A percentile compares a stretch with the other conserved stretches of the same genome.
phyloP scores from a whole-genome alignment of 78 protist genomes.

The Speleostelium caveatum region DNA sequence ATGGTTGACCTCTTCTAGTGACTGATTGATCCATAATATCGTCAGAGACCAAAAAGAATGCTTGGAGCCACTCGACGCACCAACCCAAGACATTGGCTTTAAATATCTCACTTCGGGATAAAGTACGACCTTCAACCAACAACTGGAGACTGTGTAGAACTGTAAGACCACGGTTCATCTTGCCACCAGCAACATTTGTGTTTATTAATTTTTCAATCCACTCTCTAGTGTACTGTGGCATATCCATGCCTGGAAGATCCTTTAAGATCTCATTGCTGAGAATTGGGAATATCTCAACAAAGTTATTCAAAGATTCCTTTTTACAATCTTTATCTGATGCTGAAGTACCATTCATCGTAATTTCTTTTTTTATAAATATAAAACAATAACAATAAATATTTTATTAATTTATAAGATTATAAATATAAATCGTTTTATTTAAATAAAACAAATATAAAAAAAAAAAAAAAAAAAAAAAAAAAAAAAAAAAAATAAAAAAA shows the following conservation, averaged over 20 bases:
- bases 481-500: too few relatives aligned
- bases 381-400: too few relatives aligned
- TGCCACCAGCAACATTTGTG: conserved; percentile 85
- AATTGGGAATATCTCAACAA: conserved; percentile 69
- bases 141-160: conserved; percentile 71
- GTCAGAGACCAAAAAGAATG: conserved; percentile 97
- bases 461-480: too few relatives aligned
- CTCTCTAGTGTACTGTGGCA: conserved; percentile 24
- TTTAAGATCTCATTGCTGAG: conserved; percentile 50
- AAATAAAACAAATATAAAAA: too few relatives aligned
- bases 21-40: conserved; percentile 98
- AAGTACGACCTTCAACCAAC: conserved; percentile 71
- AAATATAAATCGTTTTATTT: too few relatives aligned
- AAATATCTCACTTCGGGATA: conserved; percentile 50
- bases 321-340: conserved; percentile 10
- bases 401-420: too few relatives aligned
- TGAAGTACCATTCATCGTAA: conserved; percentile 54
- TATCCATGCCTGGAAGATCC: conserved; percentile 67
- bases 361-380: too few relatives aligned
- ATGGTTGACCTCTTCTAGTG: conserved; percentile 96
- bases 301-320: conserved; percentile 33
- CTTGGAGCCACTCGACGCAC: conserved; percentile 97
- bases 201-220: conserved; percentile 57
- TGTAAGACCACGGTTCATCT: conserved; percentile 93
- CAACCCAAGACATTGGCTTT: conserved; percentile 92